Base-by-base conservation (phyloP, 371 early-diverging fungal species). In the Conidiobolus incongruus region DNA sequence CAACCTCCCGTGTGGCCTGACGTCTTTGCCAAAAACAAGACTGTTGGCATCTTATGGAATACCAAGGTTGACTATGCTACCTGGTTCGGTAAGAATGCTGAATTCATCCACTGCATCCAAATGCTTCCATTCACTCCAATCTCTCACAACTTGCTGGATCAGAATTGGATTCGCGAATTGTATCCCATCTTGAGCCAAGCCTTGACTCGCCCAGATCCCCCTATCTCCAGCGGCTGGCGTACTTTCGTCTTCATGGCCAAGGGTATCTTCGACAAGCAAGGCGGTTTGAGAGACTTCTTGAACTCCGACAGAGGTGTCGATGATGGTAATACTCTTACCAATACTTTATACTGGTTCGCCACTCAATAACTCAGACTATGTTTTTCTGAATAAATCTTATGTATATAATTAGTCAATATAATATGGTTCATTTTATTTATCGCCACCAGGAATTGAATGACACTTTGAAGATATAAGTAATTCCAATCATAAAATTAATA, bases 71-170 rank as follows among this genome's bases (percentile, higher is more conserved):
- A 80, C 43, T 75, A 74, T 50, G 68, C 65, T 50, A 66, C 65
- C 23, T 48, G 39, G 40, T 32, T 40, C 26, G 29, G 13, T 13
- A 34, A 35, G 8, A 24, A 23, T 22, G 8, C 47, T 64, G 75
- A 81, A 52, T 82, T 51, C 41, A 78, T 82, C 35, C 75, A 75
- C 49, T 77, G 83, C 6, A 82, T 82, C 45, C 83, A 80, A 46
- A 75, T 76, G 59, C 53, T 82, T 19, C 81, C 83, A 0, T 75
- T 77, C 49, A 81, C 81, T 13, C 81, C 83, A 1, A 71, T 69
- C 19, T 61, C 58, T 1, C 57, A 50, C 28, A 54, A 59, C 40
- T 67, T 72, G 53, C 66, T 70, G 19, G 52, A 48, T 2, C 49
- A 69, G 55, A 67, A 68, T 46, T 75, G 75, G 75, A 48, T 63